These are phyloP conservation scores for Penicillium paradoxum DNA, from an alignment of 495 filamentous ascomycete species.

Conservation along the genomic window DNA sequence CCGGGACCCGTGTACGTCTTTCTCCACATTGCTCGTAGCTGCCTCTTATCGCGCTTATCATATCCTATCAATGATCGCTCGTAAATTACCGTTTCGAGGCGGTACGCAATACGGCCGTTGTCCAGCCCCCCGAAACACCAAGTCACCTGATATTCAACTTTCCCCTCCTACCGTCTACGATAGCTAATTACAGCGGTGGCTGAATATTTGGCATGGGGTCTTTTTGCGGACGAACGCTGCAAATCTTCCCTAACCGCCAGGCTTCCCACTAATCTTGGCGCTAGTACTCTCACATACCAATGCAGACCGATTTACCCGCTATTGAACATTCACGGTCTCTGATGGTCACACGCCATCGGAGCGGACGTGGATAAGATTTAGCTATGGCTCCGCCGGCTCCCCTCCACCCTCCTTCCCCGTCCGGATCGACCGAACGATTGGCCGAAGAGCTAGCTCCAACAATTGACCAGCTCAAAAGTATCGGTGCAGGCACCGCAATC, in stretches of 20 bases:
- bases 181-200: constrained; percentile 10
- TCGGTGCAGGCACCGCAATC: constrained; percentile 21
- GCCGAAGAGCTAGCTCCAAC: constrained; percentile 56
- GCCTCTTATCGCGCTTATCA: constrained; percentile 15
- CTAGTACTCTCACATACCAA: constrained; percentile 31
- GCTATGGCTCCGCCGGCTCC: constrained; percentile 39
- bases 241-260: background rate
- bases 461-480: constrained; percentile 48
- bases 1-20: background rate
- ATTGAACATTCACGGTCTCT: constrained; percentile 37
- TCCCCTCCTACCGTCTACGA: constrained; percentile 16
- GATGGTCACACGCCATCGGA: constrained; percentile 37
- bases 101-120: background rate
- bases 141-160: constrained; percentile 21
- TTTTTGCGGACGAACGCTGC: constrained; percentile 2
- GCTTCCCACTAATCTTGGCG: constrained; percentile 3
- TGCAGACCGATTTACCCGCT: constrained; percentile 38
- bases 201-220: constrained; percentile 5
- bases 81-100: constrained; percentile 2
- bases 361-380: constrained; percentile 38
- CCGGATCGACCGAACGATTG: constrained; percentile 53
- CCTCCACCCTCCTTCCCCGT: constrained; percentile 57
- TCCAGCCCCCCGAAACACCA: constrained; percentile 1
- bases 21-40: constrained; percentile 6
- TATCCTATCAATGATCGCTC: background rate